phyloP scores from a whole-genome alignment of 495 filamentous ascomycete species.

The Cairneyella variabilis region DNA sequence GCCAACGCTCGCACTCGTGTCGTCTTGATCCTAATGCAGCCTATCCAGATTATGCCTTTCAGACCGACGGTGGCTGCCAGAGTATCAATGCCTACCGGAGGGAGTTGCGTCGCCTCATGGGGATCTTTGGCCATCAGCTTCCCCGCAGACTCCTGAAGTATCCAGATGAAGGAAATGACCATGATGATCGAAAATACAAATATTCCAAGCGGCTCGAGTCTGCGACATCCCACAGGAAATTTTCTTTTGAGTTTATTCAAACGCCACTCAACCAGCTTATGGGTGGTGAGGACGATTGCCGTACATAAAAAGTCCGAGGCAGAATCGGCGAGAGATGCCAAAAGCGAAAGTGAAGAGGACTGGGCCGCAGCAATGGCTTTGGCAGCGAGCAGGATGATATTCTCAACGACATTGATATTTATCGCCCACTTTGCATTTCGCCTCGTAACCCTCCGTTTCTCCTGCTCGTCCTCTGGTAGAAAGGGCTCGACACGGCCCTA shows the following conservation, averaged over 20 bases:
- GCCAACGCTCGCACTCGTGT: slow-evolving; percentile 48
- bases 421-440: slow-evolving; percentile 47
- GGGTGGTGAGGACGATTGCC: slow-evolving; percentile 44
- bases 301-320: slow-evolving; percentile 47
- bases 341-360: slow-evolving; percentile 43
- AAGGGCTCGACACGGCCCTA: slow-evolving; percentile 39
- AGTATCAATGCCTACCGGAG: slow-evolving; percentile 36
- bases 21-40: slow-evolving; percentile 41
- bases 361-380: slow-evolving; percentile 36
- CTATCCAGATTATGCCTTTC: slow-evolving; percentile 44
- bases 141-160: slow-evolving; percentile 42
- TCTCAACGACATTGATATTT: slow-evolving; percentile 46
- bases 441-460: slow-evolving; percentile 34
- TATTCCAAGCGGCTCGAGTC: slow-evolving; percentile 46
- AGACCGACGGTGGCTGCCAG: slow-evolving; percentile 39
- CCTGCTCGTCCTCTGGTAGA: slow-evolving; percentile 44
- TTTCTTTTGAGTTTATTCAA: slow-evolving; percentile 32
- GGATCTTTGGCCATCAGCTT: slow-evolving; percentile 33
- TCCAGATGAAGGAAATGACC: slow-evolving; percentile 46
- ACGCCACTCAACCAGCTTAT: slow-evolving; percentile 41
- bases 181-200: slow-evolving; percentile 51
- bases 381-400: slow-evolving; percentile 38
- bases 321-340: slow-evolving; percentile 43
- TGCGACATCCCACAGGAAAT: slow-evolving; percentile 43
- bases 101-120: slow-evolving; percentile 29